Conservation (phyloP, 73 alveolate genomes). For the Stentor coeruleus region DNA sequence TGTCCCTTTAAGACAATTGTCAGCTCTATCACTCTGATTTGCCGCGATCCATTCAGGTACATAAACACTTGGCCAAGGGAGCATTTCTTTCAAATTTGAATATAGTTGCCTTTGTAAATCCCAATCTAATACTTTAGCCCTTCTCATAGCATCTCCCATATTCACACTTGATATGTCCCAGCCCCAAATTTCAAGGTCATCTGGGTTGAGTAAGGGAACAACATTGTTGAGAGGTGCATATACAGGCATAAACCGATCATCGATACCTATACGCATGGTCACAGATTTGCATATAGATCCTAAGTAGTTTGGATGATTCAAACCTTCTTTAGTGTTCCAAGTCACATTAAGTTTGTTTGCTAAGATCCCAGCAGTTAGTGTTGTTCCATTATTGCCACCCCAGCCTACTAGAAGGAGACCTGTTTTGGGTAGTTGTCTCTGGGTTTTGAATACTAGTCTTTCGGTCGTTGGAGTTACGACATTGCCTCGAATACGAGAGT, state of each 20-base stretch:
- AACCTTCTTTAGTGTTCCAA: conserved; percentile 92
- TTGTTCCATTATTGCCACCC: conserved; percentile 97
- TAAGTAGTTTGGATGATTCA: conserved; percentile 77
- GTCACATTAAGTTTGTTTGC: conserved; percentile 58
- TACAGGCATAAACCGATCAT: conserved; percentile 55
- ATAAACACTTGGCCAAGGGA: conserved; percentile 83
- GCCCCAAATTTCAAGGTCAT: conserved; percentile 78
- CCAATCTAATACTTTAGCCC: conserved; percentile 82
- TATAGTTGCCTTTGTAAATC: conserved; percentile 44
- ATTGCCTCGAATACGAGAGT: not conserved
- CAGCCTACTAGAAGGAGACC: conserved; percentile 94
- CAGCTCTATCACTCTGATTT: conserved; percentile 91
- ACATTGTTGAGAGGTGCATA: conserved; percentile 82
- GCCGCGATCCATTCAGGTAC: conserved; percentile 88
- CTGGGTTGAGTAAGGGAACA: conserved; percentile 92
- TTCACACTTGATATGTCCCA: conserved; percentile 91
- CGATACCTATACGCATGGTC: conserved; percentile 76
- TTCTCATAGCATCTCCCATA: conserved; percentile 79
- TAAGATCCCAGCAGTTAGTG: conserved; percentile 78
- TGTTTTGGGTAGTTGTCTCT: conserved; percentile 60
- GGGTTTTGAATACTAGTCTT: conserved; percentile 57
- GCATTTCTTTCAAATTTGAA: conserved; percentile 40
- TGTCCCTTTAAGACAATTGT: conserved; percentile 78
- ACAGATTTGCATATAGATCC: conserved; percentile 89
- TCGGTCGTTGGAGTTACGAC: not conserved